Conservation (phyloP, 2,329 filamentous ascomycete species). For the Aspergillus puulaauensis region DNA sequence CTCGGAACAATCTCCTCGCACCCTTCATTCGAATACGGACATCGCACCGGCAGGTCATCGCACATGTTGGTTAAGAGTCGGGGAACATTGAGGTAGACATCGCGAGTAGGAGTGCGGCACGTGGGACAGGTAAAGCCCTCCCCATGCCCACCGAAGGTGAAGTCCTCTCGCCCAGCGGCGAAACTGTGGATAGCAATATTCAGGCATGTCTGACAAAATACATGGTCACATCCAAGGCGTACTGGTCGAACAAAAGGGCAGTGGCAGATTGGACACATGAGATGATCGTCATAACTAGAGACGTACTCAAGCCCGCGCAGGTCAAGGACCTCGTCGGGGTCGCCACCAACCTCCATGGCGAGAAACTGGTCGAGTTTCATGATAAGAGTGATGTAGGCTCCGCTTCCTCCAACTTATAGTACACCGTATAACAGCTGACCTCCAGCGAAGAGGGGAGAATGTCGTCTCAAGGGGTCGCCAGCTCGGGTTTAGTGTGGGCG, state of each 20-base stretch:
- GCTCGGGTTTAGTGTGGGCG: slow-evolving; percentile 16
- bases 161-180: slow-evolving; percentile 30
- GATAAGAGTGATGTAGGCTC: background rate
- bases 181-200: slow-evolving; percentile 46
- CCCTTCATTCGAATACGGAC: slow-evolving; percentile 55
- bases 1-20: slow-evolving; percentile 56
- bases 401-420: background rate
- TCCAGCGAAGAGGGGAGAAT: slow-evolving; percentile 1
- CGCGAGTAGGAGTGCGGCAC: slow-evolving; percentile 50
- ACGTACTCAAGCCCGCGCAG: slow-evolving; percentile 60
- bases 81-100: slow-evolving; percentile 46
- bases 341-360: slow-evolving; percentile 28
- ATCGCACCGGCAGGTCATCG: slow-evolving; percentile 60
- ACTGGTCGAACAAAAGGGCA: slow-evolving; percentile 61
- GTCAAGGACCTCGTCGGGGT: slow-evolving; percentile 46
- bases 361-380: slow-evolving; percentile 36
- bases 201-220: slow-evolving; percentile 62
- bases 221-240: slow-evolving; percentile 61
- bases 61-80: slow-evolving; percentile 61
- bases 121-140: slow-evolving; percentile 54
- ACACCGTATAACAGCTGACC: background rate
- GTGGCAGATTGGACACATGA: slow-evolving; percentile 65
- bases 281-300: slow-evolving; percentile 56
- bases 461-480: slow-evolving; percentile 15
- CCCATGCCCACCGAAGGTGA: slow-evolving; percentile 16